Evolutionary conservation across 2,329 filamentous ascomycete genomes (phyloP).

Genomic region (Aspergillus awamori): DNA sequence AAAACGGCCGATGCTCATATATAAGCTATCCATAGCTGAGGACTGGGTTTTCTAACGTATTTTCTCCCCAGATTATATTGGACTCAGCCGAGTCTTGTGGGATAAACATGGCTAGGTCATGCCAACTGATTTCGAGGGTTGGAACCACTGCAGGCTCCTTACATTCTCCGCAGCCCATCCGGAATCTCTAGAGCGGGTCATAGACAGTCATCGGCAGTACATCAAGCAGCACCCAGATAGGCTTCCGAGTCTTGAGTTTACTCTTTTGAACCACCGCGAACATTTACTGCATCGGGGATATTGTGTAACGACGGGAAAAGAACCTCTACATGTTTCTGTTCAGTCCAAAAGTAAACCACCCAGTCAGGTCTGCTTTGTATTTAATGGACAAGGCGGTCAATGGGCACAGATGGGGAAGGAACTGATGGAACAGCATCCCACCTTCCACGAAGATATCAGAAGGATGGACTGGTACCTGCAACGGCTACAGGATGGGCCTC

Average conservation of each 20-base stretch:
- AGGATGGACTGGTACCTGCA: not conserved
- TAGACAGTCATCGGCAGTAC: no score
- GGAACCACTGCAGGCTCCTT: no score
- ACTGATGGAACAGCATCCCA: constrained; percentile 14
- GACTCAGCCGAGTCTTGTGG: no score
- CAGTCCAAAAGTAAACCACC: not conserved
- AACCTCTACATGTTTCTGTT: not conserved
- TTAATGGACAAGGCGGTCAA: constrained; percentile 43
- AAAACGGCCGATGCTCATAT: not conserved
- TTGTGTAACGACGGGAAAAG: not conserved
- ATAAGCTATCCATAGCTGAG: not conserved
- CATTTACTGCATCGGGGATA: not conserved
- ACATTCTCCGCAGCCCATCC: no score
- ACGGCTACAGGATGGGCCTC: not conserved
- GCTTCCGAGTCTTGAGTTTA: no score
- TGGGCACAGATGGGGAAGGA: constrained; percentile 38
- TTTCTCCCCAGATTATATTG: no score
- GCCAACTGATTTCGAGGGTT: no score
- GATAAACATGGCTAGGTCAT: no score
- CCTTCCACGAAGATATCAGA: not conserved
- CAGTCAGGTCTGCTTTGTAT: constrained; percentile 33
- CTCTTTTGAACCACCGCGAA: no score
- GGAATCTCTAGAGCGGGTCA: no score
- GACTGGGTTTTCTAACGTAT: no score
- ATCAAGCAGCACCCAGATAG: no score